Percentiles rank a stretch among this genome's conserved stretches.
phyloP scores from a whole-genome alignment of 257 asterid genomes.

The Gentiana dahurica region DNA sequence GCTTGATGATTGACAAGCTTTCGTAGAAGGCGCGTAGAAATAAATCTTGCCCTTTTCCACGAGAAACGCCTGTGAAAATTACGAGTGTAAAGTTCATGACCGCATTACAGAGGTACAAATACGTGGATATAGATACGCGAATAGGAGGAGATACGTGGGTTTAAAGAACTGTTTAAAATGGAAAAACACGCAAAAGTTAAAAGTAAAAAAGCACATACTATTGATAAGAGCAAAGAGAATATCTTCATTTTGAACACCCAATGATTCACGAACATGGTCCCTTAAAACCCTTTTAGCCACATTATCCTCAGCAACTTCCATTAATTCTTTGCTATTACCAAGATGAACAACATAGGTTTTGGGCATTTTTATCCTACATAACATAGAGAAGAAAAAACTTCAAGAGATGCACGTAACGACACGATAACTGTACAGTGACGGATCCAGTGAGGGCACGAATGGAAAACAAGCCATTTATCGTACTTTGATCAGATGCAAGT shows the following conservation, averaged over 20 bases:
- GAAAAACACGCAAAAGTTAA: too few species aligned
- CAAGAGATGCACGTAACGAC: too few species aligned
- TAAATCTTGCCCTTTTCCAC: slow-evolving; percentile 96
- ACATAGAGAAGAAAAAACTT: slow-evolving; percentile 9
- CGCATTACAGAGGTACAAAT: slow-evolving; percentile 8
- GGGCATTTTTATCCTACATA: slow-evolving; percentile 83
- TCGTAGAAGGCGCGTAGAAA: slow-evolving; percentile 71
- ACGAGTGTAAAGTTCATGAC: slow-evolving; percentile 8
- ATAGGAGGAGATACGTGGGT: background rate
- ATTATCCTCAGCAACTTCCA: slow-evolving; percentile 80
- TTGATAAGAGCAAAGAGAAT: slow-evolving; percentile 76
- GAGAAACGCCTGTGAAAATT: slow-evolving; percentile 78
- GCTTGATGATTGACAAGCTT: slow-evolving; percentile 56
- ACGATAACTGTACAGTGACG: too few species aligned
- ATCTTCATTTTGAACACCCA: slow-evolving; percentile 79
- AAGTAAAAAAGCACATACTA: slow-evolving; percentile 37
- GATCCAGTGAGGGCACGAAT: too few species aligned
- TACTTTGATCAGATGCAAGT: too few species aligned
- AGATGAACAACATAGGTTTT: slow-evolving; percentile 90
- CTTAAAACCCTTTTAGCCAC: slow-evolving; percentile 80
- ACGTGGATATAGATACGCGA: background rate
- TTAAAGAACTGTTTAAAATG: too few species aligned
- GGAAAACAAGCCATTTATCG: too few species aligned
- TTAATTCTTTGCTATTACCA: slow-evolving; percentile 90
- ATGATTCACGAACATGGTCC: slow-evolving; percentile 88